Evolutionary conservation across 148 eudicot genomes (phyloP), one percentile per base, ranked within the genome.

Genomic region (Salicornia ramosissima): DNA sequence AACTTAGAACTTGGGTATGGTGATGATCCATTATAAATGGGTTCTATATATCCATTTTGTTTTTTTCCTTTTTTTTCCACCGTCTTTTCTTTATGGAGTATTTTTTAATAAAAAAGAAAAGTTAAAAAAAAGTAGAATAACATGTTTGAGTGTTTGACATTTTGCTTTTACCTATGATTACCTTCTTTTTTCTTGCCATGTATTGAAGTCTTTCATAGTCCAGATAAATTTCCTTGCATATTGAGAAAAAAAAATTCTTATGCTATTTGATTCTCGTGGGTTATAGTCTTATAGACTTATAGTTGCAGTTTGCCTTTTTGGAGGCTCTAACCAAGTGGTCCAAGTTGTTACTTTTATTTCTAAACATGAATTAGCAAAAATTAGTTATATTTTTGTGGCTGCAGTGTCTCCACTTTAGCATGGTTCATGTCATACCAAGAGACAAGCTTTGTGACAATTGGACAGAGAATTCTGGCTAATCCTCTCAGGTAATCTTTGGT

Each of bases 351-450:
- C 11, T n/a, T 19, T 6, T 39, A 1, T 60, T 14, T 5, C 1
- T 19, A 7, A 57, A 59, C 45, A 43, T 50, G 25, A 45, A 14
- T 61, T 36, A 36, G 8, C 34, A 39, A 11, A 29, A 64, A 22
- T 2, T 65, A 10, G 3, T 68, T 52, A 13, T 75, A 42, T 16
- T n/a, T 30, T 18, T 68, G n/a, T 62, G 45, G 33, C 55, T 78
- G 85, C 89, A 94, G 99, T 86, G 90, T 94, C 64, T 94, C 98
- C 70, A 88, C 99, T 21, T 78, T 94, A 74, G 99, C 91, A 52
- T 87, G 93, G 99, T 94, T 94, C 86, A 94, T 94, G 99, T 94
- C 99, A 67, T 90, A 94, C 83, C 99, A 94, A 72, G 99, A 94
- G 65, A 83, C 91, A 58, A 94, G 99, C 79, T 89, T 94, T 45